Evolutionary conservation across 805 yeast species (phyloP).

Genomic region (Danielia oregonensis): DNA sequence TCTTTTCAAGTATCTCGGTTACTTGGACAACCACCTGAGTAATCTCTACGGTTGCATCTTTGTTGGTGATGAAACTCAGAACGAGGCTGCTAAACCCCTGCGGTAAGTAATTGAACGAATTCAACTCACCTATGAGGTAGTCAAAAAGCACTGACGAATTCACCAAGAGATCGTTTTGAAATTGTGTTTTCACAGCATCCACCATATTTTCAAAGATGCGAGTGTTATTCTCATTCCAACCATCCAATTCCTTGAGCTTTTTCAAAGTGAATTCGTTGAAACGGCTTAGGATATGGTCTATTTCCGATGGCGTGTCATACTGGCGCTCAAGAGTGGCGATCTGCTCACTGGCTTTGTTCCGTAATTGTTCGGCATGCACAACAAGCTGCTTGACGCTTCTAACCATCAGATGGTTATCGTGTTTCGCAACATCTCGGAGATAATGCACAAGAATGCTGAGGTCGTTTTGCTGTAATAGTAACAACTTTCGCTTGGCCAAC

Average conservation of each 20-base stretch:
- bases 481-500: constrained; percentile 44
- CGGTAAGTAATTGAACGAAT: constrained; percentile 11
- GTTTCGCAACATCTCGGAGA: neutral
- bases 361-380: constrained; percentile 24
- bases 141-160: constrained; percentile 57
- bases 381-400: constrained; percentile 3
- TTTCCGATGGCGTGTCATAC: constrained; percentile 46
- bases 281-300: constrained; percentile 48
- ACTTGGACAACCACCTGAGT: constrained; percentile 2
- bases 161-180: constrained; percentile 53
- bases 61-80: neutral
- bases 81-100: constrained; percentile 4
- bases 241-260: constrained; percentile 48
- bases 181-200: constrained; percentile 40
- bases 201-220: constrained; percentile 38
- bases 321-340: constrained; percentile 50
- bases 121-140: constrained; percentile 31
- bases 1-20: constrained; percentile 5
- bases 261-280: constrained; percentile 45
- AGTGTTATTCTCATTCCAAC: constrained; percentile 51
- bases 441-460: constrained; percentile 3
- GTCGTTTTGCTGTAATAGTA: constrained; percentile 12
- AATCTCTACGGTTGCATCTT: neutral
- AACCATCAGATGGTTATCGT: neutral
- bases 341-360: constrained; percentile 37